Base-by-base conservation (phyloP, 805 yeast species). In the Wickerhamomyces bisporus region DNA sequence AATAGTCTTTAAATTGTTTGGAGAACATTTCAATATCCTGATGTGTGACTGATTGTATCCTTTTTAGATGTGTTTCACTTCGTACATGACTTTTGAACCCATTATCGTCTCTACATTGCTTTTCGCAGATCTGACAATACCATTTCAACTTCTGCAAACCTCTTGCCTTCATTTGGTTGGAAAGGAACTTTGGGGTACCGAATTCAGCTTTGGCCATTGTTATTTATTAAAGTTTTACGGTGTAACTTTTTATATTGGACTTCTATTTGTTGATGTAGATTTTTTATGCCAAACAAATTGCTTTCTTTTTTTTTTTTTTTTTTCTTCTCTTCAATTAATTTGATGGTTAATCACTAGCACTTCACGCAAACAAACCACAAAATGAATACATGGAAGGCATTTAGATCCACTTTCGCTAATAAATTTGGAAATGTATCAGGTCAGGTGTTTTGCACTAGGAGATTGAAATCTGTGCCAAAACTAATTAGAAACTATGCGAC, bases 91-190 rank as follows among this genome's bases (percentile, higher is more conserved):
- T 83, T 52, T 84, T 82, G 66, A 85, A 93, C 19, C 98, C 99
- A 62, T 93, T 91, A 45, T 85, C 95, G 58, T 94, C 99, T 39
- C 97, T 66, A 58, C 98, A 89, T 62, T 93, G 99, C 53, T 91
- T 87, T 55, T 73, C 77, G 54, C 99, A 93, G 3, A 86, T 71
- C 58, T 83, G 98, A 60, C 99, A 93, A 61, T 88, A 94, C 71
- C 77, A 91, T 43, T 77, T 71, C 36, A 93, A 73, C 53, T 85
- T 80, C 61, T 89, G 97, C 19, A 89, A 77, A 2, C 98, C 98
- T 34, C 75, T 69, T 19, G 86, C 77, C 62, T 85, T 86, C 71
- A 86, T 72, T 58, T 81, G 79, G 52, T 85, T 86, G 23, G 91
- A 72, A 35, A 82, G 65, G 57, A 75, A 76, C 55, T 83, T 83